Base-by-base conservation (phyloP, 2,329 filamentous ascomycete species). In the Sarocladiaceae sp. region DNA sequence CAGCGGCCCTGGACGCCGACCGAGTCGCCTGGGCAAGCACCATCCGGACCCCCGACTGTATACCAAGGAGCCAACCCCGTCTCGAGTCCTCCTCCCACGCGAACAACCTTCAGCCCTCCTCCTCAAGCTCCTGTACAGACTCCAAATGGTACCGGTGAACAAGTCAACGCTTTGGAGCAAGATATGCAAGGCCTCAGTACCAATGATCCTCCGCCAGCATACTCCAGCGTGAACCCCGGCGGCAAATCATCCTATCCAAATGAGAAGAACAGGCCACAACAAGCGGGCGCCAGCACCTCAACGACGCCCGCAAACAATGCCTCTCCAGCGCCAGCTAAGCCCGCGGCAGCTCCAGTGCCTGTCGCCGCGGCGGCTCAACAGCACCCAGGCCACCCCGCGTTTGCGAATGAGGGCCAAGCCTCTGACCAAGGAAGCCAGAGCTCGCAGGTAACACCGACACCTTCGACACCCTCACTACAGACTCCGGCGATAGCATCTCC, bases 131-230 rank as follows among this genome's bases (percentile, higher is more conserved):
- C 51, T 50, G 58, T 52, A 52, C 67, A 65, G 36, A 59, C 62
- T 2, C 65, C 63, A 55, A 60, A 63, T 52, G 60, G 53, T 58
- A 56, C 66, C 52, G 62, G 66, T 50, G 66, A 83, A 28, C 82
- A 85, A 59, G 76, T 82, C 54, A 90, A 82, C 70, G 81, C 88
- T n/a, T 69, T 96, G 31, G 89, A 95, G 62, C 86, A 91, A 60
- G 92, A 96, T 59, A 88, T 96, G 65, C 84, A 90, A 59, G 84
- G 90, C 17, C 79, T 96, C 79, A 84, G 90, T 59, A 78, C 85
- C 26, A 88, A 90, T 20, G 91, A 90, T 51, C 92, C 93, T 13
- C 94, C 94, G 18, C 94, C 94, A n/a, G 93, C 94, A 5, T 99
- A 99, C 68, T 94, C 90, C 10, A 94, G 86, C 61, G 82, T 96